Percentiles rank a stretch among this genome's conserved stretches.
Evolutionary conservation across 179 eudicot genomes (phyloP).

Genomic region (Sideroxylon spinosum): DNA sequence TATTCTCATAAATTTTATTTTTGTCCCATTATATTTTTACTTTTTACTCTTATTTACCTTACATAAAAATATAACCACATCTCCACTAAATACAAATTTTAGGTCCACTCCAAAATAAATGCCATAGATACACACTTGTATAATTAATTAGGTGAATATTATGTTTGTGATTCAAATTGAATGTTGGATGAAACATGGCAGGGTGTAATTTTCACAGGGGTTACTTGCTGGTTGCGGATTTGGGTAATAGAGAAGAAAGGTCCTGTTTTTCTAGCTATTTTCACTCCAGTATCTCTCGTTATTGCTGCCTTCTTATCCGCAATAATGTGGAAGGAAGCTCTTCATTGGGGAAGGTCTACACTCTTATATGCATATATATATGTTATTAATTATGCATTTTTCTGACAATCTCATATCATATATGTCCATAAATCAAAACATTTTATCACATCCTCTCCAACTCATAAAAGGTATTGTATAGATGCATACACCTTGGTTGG

Average conservation of each 20-base stretch:
- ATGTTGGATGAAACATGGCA: conserved; percentile 17
- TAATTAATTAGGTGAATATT: background rate
- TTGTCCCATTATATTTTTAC: background rate
- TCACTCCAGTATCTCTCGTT: conserved; percentile 40
- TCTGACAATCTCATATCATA: background rate
- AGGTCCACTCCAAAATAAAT: background rate
- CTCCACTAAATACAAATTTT: too few species aligned
- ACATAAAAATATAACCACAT: too few species aligned
- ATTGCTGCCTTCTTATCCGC: conserved; percentile 43
- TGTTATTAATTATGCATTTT: too few species aligned
- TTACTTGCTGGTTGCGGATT: conserved; percentile 35
- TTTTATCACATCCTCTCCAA: too few species aligned
- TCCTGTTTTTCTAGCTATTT: conserved; percentile 39
- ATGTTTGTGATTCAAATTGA: background rate
- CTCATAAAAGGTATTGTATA: too few species aligned
- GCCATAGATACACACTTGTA: background rate
- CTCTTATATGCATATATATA: background rate
- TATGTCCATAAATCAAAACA: background rate
- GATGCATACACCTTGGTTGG: too few species aligned
- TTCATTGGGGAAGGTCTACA: conserved; percentile 45
- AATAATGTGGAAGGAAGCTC: conserved; percentile 32
- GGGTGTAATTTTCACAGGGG: conserved; percentile 37
- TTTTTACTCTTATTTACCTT: too few species aligned
- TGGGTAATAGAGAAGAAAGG: conserved; percentile 45
- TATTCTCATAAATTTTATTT: too few species aligned